Evolutionary conservation across 129 eudicot species (phyloP).

Genomic region (Escallonia herrerae): DNA sequence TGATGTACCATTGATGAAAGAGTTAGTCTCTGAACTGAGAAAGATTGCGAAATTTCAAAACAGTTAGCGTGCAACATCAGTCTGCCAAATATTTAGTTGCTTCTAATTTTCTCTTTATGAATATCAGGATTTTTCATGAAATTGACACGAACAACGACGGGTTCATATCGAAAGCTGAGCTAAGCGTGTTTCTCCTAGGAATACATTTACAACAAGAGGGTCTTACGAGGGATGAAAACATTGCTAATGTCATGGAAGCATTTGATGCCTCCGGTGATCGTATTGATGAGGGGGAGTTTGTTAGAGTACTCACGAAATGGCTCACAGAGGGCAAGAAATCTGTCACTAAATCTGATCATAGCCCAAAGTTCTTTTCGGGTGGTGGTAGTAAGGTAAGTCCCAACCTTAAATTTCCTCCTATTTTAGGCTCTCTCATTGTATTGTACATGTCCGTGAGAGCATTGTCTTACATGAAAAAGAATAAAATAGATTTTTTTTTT

Average conservation of each 20-base stretch:
- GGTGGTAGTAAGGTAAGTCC: slow-evolving; percentile 16
- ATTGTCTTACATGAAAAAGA: background rate
- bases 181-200: slow-evolving; percentile 53
- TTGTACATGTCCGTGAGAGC: background rate
- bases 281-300: slow-evolving; percentile 46
- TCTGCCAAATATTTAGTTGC: background rate
- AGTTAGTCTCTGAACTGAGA: slow-evolving; percentile 20
- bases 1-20: slow-evolving; percentile 38
- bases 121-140: slow-evolving; percentile 38
- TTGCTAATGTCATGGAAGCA: slow-evolving; percentile 36
- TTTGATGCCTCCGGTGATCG: slow-evolving; percentile 45
- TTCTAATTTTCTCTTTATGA: background rate
- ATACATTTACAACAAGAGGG: slow-evolving; percentile 49
- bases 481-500: background rate
- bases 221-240: slow-evolving; percentile 26
- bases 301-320: slow-evolving; percentile 32
- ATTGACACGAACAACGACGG: slow-evolving; percentile 45
- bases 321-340: slow-evolving; percentile 30
- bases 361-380: too few species aligned
- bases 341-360: slow-evolving; percentile 1
- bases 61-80: background rate
- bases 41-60: too few species aligned
- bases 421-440: background rate
- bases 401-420: background rate
- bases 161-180: slow-evolving; percentile 41